Conservation (phyloP, 1,284 basidiomycete genomes). For the Abortiporus biennis region DNA sequence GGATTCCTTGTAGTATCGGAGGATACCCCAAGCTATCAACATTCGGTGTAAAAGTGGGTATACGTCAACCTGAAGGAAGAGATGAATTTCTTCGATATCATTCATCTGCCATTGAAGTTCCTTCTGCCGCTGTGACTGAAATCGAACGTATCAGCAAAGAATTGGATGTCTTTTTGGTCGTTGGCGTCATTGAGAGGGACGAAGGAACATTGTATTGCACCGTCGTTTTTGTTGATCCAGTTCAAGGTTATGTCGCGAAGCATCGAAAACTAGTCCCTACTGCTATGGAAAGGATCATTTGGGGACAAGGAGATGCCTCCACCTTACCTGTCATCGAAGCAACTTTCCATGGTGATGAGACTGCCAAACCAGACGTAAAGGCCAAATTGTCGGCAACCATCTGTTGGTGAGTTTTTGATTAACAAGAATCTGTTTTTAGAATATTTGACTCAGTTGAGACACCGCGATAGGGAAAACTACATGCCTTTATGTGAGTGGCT, state of each 20-base stretch:
- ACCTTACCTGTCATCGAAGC: conserved; percentile 27
- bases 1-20: conserved; percentile 41
- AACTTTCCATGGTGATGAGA: conserved; percentile 17
- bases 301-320: conserved; percentile 48
- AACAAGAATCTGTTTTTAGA: too few relatives aligned
- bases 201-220: conserved; percentile 70
- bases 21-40: conserved; percentile 62
- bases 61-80: conserved; percentile 45
- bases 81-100: conserved; percentile 58
- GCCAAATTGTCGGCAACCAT: conserved; percentile 58
- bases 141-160: conserved; percentile 49
- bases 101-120: conserved; percentile 50
- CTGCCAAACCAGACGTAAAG: conserved; percentile 24
- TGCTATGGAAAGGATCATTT: conserved; percentile 61
- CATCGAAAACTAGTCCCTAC: conserved; percentile 76
- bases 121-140: conserved; percentile 40
- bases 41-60: conserved; percentile 55
- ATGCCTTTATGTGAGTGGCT: conserved; percentile 60
- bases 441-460: too few relatives aligned
- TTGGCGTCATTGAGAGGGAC: conserved; percentile 65
- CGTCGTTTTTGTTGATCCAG: conserved; percentile 56
- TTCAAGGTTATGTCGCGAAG: conserved; percentile 51
- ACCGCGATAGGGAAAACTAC: conserved; percentile 76
- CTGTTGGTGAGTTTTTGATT: conserved; percentile 51
- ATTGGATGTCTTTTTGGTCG: conserved; percentile 52